Base-by-base conservation (phyloP, 2,329 filamentous ascomycete genomes). In the Alternaria solani region DNA sequence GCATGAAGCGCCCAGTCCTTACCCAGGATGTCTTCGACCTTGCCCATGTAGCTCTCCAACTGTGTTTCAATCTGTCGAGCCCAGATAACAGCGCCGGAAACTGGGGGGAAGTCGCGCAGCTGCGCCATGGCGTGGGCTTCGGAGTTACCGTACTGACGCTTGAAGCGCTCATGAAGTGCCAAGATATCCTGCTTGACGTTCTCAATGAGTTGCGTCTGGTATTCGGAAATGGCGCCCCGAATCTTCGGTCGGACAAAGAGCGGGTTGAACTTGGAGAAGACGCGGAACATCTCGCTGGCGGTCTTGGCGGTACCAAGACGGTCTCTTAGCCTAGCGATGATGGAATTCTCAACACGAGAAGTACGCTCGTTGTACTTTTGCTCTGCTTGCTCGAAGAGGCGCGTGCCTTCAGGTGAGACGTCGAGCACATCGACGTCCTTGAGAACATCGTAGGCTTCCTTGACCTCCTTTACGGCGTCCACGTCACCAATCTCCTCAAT, bases 191-290 rank as follows among this genome's bases (percentile, higher is more conserved):
- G 90, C 78, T 98, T 98, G 72, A 99, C 95, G 70, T 96, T 97
- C 72, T 97, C 94, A 77, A 99, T 97, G 34, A 99, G 88, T 79
- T 97, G 94, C 5, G 94, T 95, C 79, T 99, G 95, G 77, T 99
- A 99, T 81, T 99, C 94, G 43, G 93, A 92, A 73, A 99, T 99
- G 56, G 95, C 96, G 68, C 96, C 94, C 67, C 95, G 90, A 81
- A 99, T 98, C 85, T 99, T 99, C n/a, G 95, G 95, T 61, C 95
- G 89, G 57, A 99, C 94, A 70, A 99, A 96, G 30, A 99, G 89
- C 2, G 95, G 95, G 76, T 99, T 99, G 86, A 99, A 99, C 77
- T 98, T 98, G 54, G 95, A 98, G 78, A 99, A 99, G 63, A 99
- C 95, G 55, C 96, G 91, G 79, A 99, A 99, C 95, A 99, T 99